Base-by-base conservation (phyloP, 2,329 filamentous ascomycete species). In the Aspergillus arachidicola region DNA sequence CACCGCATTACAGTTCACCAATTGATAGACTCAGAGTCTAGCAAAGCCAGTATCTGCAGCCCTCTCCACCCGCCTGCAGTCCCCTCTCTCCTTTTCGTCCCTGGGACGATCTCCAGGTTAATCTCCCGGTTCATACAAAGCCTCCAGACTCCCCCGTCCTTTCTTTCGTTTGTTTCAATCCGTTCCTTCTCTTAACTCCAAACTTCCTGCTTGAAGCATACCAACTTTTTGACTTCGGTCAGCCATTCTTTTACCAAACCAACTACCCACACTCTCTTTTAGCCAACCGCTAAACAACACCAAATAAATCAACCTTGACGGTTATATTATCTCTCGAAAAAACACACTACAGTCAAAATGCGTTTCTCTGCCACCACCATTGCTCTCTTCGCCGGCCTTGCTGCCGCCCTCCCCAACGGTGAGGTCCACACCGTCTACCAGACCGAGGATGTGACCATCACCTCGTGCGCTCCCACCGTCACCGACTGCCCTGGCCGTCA, bases 371-470 rank as follows among this genome's bases (percentile, higher is more conserved):
- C 72, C 71, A 75, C 74, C 68, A 71, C 78, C 67, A 66, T 79
- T 69, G 78, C 78, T 66, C 69, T 80, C 69, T 78, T 79, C 73
- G 77, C 76, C 66, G 75, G 76, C 72, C 73, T 80, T 66, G 77
- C 74, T 61, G 72, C 74, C 70, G 78, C 78, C 65, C 62, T 75
- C 62, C 76, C 75, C 66, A 69, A 72, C 64, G 73, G 71, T 63
- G 72, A 70, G 60, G 69, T 76, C 64, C 61, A 74, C 69, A 83
- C 85, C 73, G 79, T 87, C 79, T 87, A 85, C 83, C 78, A 80
- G 74, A 87, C 85, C 68, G 82, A 87, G 74, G 81, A 84, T 74
- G 80, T 86, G 70, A 89, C 87, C 79, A 80, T 89, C 83, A 89
- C 85, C 77, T 86, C 84, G 59, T 89, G 86, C 83, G 83, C 78